Evolutionary conservation across 257 asterid species (phyloP), one percentile per base, ranked within the genome.

Genomic region (Ocimum tenuiflorum): DNA sequence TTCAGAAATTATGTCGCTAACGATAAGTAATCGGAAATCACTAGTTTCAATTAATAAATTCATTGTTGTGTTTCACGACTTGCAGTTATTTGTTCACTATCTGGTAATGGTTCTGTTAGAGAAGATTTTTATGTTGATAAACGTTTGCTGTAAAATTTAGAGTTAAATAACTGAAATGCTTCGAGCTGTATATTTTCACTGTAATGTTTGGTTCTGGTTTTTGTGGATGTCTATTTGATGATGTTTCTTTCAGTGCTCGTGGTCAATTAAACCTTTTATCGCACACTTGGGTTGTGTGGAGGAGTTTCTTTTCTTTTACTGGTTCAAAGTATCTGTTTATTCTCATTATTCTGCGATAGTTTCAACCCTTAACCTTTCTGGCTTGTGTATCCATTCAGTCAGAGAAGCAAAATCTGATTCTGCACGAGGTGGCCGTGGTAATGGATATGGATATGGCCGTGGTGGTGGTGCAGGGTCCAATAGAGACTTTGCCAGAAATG

Each of bases 381-480:
- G 61, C 52, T 27, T 72, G 60, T 38, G 63, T 50, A 15, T 42
- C 59, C 27, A 29, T 14, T 20, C 42, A 88, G 96, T 82, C 41
- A 79, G 85, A 66, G 96, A 90, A 45, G 82, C 83, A 29, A 91
- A 76, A 63, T 31, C 78, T 68, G 96, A 91, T 56, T 41, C 67
- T 76, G 71, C 72, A 0, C 88, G 88, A 73, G 88, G 91, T 18
- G 72, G 75, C 23, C 79, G 85, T 1, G 82, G 87, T 17, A 79
- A 81, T 72, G 96, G 95, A 0, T 85, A 95, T 8, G 94, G 96
- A 27, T 80, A 38, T 53, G 83, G 83, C 17, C 88, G 87, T 62
- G 86, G 79, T 60, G 75, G 71, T 61, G 91, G 83, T 5, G 78
- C 76, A 14, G 95, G 86, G 20, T 81, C 78, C 60, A 81, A 73